Evolutionary conservation across 2,329 filamentous ascomycete species (phyloP).

Genomic region (Curvularia hawaiiensis): DNA sequence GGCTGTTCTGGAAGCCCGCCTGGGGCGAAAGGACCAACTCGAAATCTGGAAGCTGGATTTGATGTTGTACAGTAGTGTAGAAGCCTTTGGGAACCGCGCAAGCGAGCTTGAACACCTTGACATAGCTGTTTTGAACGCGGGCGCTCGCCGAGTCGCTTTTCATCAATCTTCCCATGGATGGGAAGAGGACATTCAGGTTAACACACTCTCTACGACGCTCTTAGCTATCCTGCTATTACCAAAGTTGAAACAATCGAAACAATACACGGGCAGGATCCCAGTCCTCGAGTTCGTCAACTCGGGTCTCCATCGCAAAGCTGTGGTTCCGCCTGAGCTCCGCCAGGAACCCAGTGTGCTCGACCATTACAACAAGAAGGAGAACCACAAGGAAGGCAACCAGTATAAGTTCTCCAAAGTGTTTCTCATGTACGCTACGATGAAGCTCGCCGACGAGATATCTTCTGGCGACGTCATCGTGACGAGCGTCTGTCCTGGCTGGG

Average conservation of each 20-base stretch:
- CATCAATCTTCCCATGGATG: slow-evolving; percentile 40
- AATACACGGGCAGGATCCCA: slow-evolving; percentile 27
- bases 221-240: slow-evolving; percentile 58
- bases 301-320: slow-evolving; percentile 35
- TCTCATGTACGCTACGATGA: slow-evolving; percentile 41
- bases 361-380: slow-evolving; percentile 37
- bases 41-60: slow-evolving; percentile 48
- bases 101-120: slow-evolving; percentile 42
- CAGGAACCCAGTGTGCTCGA: slow-evolving; percentile 33
- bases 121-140: slow-evolving; percentile 50
- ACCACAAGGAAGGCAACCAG: slow-evolving; percentile 32
- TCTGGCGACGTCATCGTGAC: slow-evolving; percentile 43
- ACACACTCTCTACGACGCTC: slow-evolving; percentile 61
- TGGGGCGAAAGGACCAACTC: slow-evolving; percentile 33
- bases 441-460: slow-evolving; percentile 34
- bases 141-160: slow-evolving; percentile 33
- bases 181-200: slow-evolving; percentile 60
- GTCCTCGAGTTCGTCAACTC: slow-evolving; percentile 44
- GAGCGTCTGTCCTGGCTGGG: slow-evolving; percentile 44
- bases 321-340: slow-evolving; percentile 29
- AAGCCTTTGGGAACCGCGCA: slow-evolving; percentile 39
- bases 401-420: slow-evolving; percentile 45
- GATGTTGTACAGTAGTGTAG: slow-evolving; percentile 42
- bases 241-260: slow-evolving; percentile 39
- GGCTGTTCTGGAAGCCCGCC: slow-evolving; percentile 32